These are phyloP conservation scores for Monilinia polystroma DNA, from an alignment of 2,329 filamentous ascomycete species.

Conservation along the genomic window DNA sequence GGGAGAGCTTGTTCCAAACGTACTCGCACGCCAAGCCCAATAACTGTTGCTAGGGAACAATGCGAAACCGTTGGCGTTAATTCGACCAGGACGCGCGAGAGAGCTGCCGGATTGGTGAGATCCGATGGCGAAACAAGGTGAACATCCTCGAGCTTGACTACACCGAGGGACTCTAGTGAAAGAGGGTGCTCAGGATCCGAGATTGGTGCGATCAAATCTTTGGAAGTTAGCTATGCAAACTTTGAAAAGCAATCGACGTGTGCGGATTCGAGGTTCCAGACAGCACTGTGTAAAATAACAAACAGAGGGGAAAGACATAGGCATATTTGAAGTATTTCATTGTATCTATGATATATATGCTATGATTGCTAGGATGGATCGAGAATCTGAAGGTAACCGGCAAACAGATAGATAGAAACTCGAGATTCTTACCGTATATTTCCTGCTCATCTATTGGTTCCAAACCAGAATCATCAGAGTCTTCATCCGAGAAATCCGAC, in stretches of 20 bases:
- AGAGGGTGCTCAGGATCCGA: conserved; percentile 96
- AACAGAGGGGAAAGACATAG: neutral
- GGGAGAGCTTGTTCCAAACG: conserved; percentile 88
- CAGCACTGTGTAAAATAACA: neutral
- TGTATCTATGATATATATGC: neutral
- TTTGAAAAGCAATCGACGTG: neutral
- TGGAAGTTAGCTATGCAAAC: conserved; percentile 40
- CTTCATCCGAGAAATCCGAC: conserved; percentile 38
- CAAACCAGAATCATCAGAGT: conserved; percentile 56
- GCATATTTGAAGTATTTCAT: neutral
- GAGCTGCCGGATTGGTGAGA: conserved; percentile 53
- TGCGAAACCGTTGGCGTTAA: conserved; percentile 97
- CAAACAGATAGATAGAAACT: neutral
- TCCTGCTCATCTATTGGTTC: conserved; percentile 97
- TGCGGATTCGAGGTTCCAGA: neutral
- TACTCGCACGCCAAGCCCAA: conserved; percentile 89
- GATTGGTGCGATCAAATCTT: conserved; percentile 91
- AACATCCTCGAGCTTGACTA: conserved; percentile 95
- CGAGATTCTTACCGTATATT: conserved; percentile 69
- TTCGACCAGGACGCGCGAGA: conserved; percentile 76
- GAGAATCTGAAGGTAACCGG: neutral
- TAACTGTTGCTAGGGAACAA: conserved; percentile 93
- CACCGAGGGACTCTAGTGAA: conserved; percentile 86
- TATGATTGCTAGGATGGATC: neutral
- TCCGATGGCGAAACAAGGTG: conserved; percentile 67